Base-by-base conservation (phyloP, 805 yeast genomes). In the Cyberlindnera nakhonratchasimensis region DNA sequence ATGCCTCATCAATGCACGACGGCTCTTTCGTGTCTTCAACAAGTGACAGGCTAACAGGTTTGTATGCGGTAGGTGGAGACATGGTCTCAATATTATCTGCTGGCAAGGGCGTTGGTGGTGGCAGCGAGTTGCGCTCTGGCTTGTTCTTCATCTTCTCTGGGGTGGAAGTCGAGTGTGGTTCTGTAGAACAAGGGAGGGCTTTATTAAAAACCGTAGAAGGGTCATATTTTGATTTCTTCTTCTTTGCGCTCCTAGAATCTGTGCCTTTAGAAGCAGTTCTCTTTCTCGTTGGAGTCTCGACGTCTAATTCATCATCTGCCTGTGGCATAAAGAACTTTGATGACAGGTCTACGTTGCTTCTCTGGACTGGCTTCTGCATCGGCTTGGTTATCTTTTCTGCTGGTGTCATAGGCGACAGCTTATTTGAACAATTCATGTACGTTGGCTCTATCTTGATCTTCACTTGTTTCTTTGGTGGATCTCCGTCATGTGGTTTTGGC, bases 311-410 rank as follows among this genome's bases (percentile, higher is more conserved):
- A 13, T 42, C 45, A 18, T 28, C 36, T 7, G 36, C 44, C 19
- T 39, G 46, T 3, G 54, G 53, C 26, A 55, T 34, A 30, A 47
- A 46, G 43, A 48, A 53, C 37, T 52, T 55, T 6, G 56, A 36
- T 17, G 56, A 40, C 20, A 52, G 38, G 19, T 51, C 56, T 22
- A 40, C 42, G 7, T 34, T 34, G 6, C 28, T 22, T 11, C 47
- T 43, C 8, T 37, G 42, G 7, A 43, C 11, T 6, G 47, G 45
- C 16, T 40, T 48, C 9, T 17, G 34, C 10, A 33, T 12, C 2
- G 48, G 40, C 29, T 45, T 40, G 21, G 46, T 30, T 12, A 43
- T 43, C 24, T 45, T 50, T 29, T 47, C 48, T 2, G 20, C 24
- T 6, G 58, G 58, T 1, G 58, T 54, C 5, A 45, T 39, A 6